Conservation (phyloP, 176 grass and related monocot genomes). For the Olyra latifolia region DNA sequence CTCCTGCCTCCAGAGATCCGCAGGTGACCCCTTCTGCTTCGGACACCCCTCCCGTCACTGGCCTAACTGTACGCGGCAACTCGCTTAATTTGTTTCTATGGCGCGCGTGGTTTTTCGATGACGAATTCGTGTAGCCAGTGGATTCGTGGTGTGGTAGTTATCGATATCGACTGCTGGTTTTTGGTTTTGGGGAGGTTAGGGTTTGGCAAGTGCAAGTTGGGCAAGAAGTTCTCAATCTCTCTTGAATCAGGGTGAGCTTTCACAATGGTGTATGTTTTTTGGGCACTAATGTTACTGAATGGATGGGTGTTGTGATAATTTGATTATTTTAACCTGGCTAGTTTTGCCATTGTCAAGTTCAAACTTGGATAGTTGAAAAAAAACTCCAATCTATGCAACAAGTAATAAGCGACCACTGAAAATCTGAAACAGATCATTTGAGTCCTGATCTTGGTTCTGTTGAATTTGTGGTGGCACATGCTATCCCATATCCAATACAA, state of each 20-base stretch:
- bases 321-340: neutral
- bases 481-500: neutral
- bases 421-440: no score
- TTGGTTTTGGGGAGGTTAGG: neutral
- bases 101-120: neutral
- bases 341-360: neutral
- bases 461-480: neutral
- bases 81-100: neutral
- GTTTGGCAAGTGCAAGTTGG: neutral
- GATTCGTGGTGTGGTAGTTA: neutral
- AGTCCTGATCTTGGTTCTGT: neutral
- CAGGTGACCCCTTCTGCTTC: neutral
- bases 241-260: neutral
- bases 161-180: neutral
- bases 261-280: neutral
- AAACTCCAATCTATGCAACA: neutral
- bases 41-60: neutral
- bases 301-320: neutral
- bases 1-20: neutral
- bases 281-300: neutral
- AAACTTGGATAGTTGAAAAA: neutral
- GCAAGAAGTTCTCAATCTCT: neutral
- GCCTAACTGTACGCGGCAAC: neutral
- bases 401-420: neutral
- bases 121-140: neutral